Evolutionary conservation across 2,329 filamentous ascomycete genomes (phyloP), one percentile per base, ranked within the genome.

Genomic region (Cadophora sp.): DNA sequence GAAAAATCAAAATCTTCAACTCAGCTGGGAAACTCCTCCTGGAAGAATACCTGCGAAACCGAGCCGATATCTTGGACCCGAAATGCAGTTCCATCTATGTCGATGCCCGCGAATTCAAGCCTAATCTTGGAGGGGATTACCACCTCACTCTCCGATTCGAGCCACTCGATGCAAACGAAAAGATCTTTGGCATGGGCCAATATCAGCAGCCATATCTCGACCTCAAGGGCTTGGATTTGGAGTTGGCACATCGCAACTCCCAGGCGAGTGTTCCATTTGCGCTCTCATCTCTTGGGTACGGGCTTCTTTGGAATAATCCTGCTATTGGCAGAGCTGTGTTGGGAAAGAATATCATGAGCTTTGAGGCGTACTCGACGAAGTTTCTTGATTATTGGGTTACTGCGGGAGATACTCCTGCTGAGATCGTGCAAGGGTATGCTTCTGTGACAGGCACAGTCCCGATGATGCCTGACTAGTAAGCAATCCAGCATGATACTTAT

Each of bases 101-200:
- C 22, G 81, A 84, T 71, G 83, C 83, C 0, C 79, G 84, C 20
- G 83, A 86, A 66, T 82, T 86, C 68, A 81, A 81, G 24, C 80
- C 83, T 0, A 81, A 82, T 7, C 73, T 79, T 0, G 83, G 82
- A 3, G 78, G 79, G 11, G 81, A 85, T 64, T 89, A 86, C 72
- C 83, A 86, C 61, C 78, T 90, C 8, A 89, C 86, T 0, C 79
- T 83, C 69, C 81, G 88, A 0, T 83, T 90, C 62, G 88, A 90
- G 74, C 85, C 83, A 1, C 73, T 85, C 62, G 76, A 84, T 61
- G 76, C 78, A 0, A 78, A 84, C 20, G 88, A 91, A 74, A 86
- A 84, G 73, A 85, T 91, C n/a, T 91, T 83, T 71, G 88, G 88
- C 22, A 90, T 90, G 87, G 88, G 88, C 0, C 88, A 91, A 76